Percentiles rank a stretch among this genome's conserved stretches.
phyloP scores from a whole-genome alignment of 2,329 filamentous ascomycete species.

The Colletotrichum simmondsii region DNA sequence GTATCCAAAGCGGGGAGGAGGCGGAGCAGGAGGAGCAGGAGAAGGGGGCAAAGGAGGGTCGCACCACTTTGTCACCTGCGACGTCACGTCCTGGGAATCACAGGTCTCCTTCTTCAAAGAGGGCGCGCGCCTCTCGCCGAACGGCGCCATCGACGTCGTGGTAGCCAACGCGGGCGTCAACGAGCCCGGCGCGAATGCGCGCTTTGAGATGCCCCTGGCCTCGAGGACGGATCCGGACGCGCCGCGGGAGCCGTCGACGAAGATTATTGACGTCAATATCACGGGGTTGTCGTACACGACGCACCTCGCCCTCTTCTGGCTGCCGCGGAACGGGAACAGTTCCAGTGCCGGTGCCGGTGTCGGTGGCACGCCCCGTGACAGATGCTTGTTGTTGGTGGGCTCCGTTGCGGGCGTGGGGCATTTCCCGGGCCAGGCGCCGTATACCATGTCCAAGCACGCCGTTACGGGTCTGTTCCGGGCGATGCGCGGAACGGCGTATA shows the following conservation, averaged over 20 bases:
- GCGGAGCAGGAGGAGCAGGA: too few species aligned
- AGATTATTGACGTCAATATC: slow-evolving; percentile 70
- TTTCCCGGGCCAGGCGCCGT: slow-evolving; percentile 59
- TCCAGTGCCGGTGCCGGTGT: too few species aligned
- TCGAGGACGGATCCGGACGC: slow-evolving; percentile 54
- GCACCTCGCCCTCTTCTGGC: slow-evolving; percentile 71
- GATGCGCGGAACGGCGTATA: slow-evolving; percentile 61
- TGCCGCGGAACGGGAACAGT: slow-evolving; percentile 53
- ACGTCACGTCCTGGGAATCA: slow-evolving; percentile 73
- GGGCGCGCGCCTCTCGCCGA: slow-evolving; percentile 63
- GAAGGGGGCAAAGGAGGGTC: slow-evolving; percentile 36
- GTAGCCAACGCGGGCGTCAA: slow-evolving; percentile 75
- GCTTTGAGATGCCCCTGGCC: slow-evolving; percentile 59
- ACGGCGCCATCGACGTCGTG: slow-evolving; percentile 69
- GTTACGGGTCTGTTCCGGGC: slow-evolving; percentile 73
- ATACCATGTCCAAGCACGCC: slow-evolving; percentile 73
- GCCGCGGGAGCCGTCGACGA: slow-evolving; percentile 57
- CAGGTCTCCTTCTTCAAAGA: slow-evolving; percentile 72
- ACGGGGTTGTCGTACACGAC: slow-evolving; percentile 73
- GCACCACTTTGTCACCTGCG: slow-evolving; percentile 64
- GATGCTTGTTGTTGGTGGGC: slow-evolving; percentile 71
- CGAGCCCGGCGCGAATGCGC: slow-evolving; percentile 39
- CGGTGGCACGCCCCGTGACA: slow-evolving; percentile 49
- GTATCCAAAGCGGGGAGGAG: slow-evolving; percentile 40
- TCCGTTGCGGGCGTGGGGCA: slow-evolving; percentile 67